Evolutionary conservation across 352 stramenopile genomes (phyloP).

Genomic region (Pythium phragmiticola): DNA sequence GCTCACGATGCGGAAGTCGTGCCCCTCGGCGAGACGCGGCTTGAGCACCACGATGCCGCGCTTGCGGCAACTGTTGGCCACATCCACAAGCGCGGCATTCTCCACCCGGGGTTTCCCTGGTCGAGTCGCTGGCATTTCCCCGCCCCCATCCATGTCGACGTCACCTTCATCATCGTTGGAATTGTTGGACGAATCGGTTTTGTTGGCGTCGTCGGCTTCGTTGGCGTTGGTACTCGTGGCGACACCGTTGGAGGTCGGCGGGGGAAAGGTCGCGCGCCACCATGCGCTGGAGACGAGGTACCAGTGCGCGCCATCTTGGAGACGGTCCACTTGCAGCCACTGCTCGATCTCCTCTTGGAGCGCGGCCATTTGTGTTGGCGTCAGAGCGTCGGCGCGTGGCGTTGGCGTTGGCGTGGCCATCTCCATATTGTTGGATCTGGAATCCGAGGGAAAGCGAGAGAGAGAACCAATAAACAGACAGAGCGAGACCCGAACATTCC

Average conservation of each 20-base stretch:
- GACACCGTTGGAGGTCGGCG: background rate
- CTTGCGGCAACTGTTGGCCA: constrained; percentile 36
- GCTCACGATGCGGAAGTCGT: constrained; percentile 67
- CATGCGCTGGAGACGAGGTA: constrained; percentile 54
- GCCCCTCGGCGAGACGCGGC: constrained; percentile 60
- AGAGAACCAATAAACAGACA: constrained; percentile 12
- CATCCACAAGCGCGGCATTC: constrained; percentile 59
- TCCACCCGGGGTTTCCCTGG: constrained; percentile 12
- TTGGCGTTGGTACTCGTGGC: constrained; percentile 8
- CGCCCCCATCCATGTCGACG: constrained; percentile 20
- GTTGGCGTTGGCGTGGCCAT: background rate
- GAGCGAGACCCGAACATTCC: background rate
- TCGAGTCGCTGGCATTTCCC: background rate
- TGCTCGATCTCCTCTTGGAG: constrained; percentile 24
- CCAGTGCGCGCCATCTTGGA: constrained; percentile 58
- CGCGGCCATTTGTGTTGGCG: background rate
- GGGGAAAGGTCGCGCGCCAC: constrained; percentile 47
- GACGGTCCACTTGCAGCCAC: constrained; percentile 30
- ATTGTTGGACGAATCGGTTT: constrained; percentile 5
- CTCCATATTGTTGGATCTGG: constrained; percentile 1
- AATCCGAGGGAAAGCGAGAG: background rate
- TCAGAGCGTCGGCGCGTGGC: background rate
- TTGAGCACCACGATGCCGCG: constrained; percentile 51
- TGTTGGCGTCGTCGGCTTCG: constrained; percentile 21
- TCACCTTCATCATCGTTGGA: constrained; percentile 37